These are phyloP conservation scores for Cyclotella distinguenda DNA, from an alignment of 108 stramenopile genomes.

Conservation along the genomic window DNA sequence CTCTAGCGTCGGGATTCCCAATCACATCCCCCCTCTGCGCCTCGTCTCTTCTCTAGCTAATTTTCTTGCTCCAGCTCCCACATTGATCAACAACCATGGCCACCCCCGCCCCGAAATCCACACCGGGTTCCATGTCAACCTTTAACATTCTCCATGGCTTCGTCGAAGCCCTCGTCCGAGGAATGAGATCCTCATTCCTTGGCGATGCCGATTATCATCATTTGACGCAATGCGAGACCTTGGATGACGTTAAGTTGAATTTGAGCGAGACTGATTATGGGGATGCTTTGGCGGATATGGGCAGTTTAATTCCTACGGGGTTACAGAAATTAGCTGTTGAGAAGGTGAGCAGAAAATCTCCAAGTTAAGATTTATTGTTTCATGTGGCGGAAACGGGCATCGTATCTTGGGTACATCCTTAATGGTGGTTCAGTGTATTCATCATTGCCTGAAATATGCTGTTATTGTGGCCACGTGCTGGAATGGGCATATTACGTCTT, in stretches of 20 bases:
- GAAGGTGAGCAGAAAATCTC: slow-evolving; percentile 60
- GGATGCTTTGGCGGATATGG: slow-evolving; percentile 83
- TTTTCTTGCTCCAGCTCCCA: not conserved
- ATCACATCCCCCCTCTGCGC: not conserved
- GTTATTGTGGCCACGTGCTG: too few species aligned
- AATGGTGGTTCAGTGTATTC: too few species aligned
- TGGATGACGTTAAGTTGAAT: slow-evolving; percentile 97
- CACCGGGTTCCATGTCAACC: slow-evolving; percentile 80
- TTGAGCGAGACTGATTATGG: slow-evolving; percentile 97
- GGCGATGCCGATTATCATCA: slow-evolving; percentile 92
- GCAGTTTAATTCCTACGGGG: slow-evolving; percentile 70
- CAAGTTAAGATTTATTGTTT: too few species aligned
- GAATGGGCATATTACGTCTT: too few species aligned
- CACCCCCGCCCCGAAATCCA: slow-evolving; percentile 54
- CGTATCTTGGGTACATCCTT: too few species aligned
- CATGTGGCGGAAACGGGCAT: too few species aligned
- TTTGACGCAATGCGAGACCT: slow-evolving; percentile 93
- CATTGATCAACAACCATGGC: slow-evolving; percentile 32
- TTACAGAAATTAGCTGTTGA: slow-evolving; percentile 86
- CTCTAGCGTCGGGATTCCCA: not conserved
- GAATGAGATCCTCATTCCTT: slow-evolving; percentile 94
- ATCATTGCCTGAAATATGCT: too few species aligned
- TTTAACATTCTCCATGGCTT: slow-evolving; percentile 98
- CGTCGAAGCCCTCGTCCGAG: slow-evolving; percentile 92
- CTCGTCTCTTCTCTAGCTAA: too few species aligned